phyloP scores from a whole-genome alignment of 2,329 filamentous ascomycete genomes.

The Rutstroemia sp. region DNA sequence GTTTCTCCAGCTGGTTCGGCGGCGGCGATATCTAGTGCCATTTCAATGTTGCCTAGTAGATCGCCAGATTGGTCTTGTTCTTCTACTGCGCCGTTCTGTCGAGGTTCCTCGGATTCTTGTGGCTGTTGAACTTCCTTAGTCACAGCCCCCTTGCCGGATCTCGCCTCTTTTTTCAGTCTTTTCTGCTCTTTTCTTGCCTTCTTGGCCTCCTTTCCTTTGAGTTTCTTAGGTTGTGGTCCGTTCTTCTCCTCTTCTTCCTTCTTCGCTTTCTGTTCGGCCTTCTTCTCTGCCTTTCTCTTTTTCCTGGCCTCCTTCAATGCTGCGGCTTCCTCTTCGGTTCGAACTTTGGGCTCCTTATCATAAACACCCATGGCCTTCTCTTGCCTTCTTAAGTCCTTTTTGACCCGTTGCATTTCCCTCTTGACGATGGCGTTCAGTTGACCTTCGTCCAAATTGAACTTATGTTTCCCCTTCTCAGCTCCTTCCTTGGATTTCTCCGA shows the following conservation, averaged over 20 bases:
- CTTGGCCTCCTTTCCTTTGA: conserved; percentile 9
- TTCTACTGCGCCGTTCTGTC: background rate
- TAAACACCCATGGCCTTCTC: conserved; percentile 6
- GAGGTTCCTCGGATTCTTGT: background rate
- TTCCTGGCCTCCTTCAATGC: conserved; percentile 2
- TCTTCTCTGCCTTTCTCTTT: conserved; percentile 5
- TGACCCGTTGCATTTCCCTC: conserved; percentile 7
- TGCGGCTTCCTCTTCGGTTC: conserved; percentile 6
- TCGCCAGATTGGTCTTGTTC: background rate
- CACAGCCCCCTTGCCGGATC: background rate
- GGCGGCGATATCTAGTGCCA: background rate
- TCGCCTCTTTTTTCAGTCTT: conserved; percentile 4
- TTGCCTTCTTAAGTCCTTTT: conserved; percentile 3
- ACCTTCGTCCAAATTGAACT: conserved; percentile 3
- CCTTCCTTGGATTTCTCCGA: conserved; percentile 4
- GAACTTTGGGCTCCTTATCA: background rate
- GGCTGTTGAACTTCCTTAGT: background rate
- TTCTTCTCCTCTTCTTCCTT: conserved; percentile 3
- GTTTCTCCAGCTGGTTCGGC: background rate
- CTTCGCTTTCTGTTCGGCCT: conserved; percentile 2
- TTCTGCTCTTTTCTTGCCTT: conserved; percentile 9
- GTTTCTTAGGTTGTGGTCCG: background rate
- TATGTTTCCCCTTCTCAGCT: conserved; percentile 4
- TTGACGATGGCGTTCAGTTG: conserved; percentile 7
- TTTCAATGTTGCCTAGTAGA: background rate